Conservation (phyloP, 2,329 filamentous ascomycete species). For the Calonectria crousiana region DNA sequence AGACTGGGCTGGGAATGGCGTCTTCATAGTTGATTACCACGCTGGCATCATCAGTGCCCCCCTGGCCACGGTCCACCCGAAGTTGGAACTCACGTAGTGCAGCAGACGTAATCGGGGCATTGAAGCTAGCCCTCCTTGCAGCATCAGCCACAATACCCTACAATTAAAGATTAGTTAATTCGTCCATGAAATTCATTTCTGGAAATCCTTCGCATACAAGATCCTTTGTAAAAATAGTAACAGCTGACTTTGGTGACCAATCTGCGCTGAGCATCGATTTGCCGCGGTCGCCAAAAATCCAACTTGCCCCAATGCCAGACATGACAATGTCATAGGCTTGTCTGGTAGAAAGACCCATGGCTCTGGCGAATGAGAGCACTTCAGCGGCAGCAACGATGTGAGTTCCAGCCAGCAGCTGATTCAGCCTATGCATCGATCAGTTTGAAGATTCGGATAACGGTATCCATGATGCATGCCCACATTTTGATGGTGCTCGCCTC, state of each 20-base stretch:
- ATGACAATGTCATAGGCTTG: background rate
- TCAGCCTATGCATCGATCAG: background rate
- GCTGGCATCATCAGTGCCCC: background rate
- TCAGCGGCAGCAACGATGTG: background rate
- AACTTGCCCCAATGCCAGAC: background rate
- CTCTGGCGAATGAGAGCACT: background rate
- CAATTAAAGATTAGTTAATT: background rate
- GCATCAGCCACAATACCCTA: background rate
- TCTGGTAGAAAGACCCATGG: background rate
- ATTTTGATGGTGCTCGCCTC: conserved; percentile 2
- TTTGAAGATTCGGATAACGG: background rate
- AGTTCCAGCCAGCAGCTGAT: background rate
- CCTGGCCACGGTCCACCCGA: background rate
- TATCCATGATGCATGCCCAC: background rate
- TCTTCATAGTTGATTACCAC: background rate
- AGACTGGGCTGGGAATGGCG: background rate
- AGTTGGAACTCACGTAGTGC: background rate
- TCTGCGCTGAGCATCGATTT: background rate
- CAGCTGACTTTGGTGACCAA: background rate
- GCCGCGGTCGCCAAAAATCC: background rate
- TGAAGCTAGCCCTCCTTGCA: background rate
- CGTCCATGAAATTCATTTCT: background rate
- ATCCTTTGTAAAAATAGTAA: background rate
- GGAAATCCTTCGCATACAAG: background rate
- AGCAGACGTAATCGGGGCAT: background rate